These are phyloP conservation scores for Decorospora gaudefroyi DNA, from an alignment of 2,329 filamentous ascomycete species.

Conservation along the genomic window DNA sequence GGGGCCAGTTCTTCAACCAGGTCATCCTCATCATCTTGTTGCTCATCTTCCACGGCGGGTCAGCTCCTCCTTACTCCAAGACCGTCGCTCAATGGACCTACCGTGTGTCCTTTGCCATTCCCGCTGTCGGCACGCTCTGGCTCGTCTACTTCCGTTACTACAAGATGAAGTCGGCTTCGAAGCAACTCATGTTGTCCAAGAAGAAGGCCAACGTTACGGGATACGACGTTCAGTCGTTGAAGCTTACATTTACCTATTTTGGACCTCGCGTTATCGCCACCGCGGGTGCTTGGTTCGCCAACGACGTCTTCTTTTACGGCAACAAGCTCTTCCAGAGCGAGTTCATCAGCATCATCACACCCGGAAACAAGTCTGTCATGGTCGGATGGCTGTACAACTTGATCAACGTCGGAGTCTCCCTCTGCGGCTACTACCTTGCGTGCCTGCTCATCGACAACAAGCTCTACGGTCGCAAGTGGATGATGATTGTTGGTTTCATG, in stretches of 20 bases:
- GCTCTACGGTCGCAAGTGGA: constrained; percentile 91
- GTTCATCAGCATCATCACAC: constrained; percentile 83
- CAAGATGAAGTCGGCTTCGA: constrained; percentile 89
- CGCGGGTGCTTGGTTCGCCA: constrained; percentile 88
- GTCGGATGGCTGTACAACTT: constrained; percentile 90
- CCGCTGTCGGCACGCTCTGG: constrained; percentile 88
- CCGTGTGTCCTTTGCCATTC: constrained; percentile 89
- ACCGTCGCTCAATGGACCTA: constrained; percentile 87
- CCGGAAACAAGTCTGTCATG: constrained; percentile 72
- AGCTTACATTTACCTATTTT: constrained; percentile 78
- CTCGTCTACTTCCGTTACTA: constrained; percentile 94
- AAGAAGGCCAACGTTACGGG: constrained; percentile 85
- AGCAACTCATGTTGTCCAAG: constrained; percentile 81
- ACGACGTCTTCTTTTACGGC: constrained; percentile 98
- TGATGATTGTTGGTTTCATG: constrained; percentile 93
- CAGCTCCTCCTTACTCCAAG: constrained; percentile 73
- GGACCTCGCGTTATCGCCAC: constrained; percentile 85
- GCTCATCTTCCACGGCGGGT: constrained; percentile 83
- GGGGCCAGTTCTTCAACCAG: constrained; percentile 96
- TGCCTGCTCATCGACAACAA: constrained; percentile 93
- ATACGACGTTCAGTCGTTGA: constrained; percentile 85
- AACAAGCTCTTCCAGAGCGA: constrained; percentile 96
- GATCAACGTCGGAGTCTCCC: constrained; percentile 83
- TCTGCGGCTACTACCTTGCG: constrained; percentile 87
- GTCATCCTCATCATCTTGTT: constrained; percentile 83